These are phyloP conservation scores for Metschnikowia vanudenii DNA, from an alignment of 805 yeast genomes.

Conservation along the genomic window DNA sequence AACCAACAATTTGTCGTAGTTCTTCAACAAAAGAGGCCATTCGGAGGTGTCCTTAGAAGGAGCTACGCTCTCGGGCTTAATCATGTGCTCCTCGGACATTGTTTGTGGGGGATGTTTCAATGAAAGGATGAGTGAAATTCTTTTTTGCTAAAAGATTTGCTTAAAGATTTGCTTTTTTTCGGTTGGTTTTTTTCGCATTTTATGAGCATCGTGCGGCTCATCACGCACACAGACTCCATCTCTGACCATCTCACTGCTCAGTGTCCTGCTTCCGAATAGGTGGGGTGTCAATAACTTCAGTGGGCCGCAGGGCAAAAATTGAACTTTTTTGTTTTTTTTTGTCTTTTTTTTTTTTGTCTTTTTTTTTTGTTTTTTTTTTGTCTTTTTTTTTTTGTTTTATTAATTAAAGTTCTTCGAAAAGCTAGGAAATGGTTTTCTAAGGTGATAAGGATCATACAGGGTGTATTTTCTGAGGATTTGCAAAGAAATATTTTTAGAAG, in stretches of 20 bases:
- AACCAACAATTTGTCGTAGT: constrained; percentile 89
- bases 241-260: background rate
- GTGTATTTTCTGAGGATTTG: too few species aligned
- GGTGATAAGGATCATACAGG: too few species aligned
- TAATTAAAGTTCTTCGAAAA: too few species aligned
- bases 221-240: too few species aligned
- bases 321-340: too few species aligned
- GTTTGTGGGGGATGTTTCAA: constrained; percentile 8
- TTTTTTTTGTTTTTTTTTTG: too few species aligned
- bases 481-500: too few species aligned
- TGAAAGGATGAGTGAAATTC: constrained; percentile 1
- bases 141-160: constrained; percentile 7
- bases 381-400: too few species aligned
- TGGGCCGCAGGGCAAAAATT: too few species aligned
- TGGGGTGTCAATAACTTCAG: background rate
- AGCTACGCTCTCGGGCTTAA: constrained; percentile 81
- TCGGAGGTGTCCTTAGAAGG: constrained; percentile 84
- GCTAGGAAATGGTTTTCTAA: too few species aligned
- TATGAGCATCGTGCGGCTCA: constrained; percentile 31
- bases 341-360: too few species aligned
- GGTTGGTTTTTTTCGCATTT: constrained; percentile 12
- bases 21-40: constrained; percentile 93
- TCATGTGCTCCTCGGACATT: constrained; percentile 71
- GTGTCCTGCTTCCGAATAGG: background rate
- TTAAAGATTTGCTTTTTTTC: constrained; percentile 14